Evolutionary conservation across 78 protist species (phyloP), one percentile per base, ranked within the genome.

Genomic region (Abeoforma whisleri): DNA sequence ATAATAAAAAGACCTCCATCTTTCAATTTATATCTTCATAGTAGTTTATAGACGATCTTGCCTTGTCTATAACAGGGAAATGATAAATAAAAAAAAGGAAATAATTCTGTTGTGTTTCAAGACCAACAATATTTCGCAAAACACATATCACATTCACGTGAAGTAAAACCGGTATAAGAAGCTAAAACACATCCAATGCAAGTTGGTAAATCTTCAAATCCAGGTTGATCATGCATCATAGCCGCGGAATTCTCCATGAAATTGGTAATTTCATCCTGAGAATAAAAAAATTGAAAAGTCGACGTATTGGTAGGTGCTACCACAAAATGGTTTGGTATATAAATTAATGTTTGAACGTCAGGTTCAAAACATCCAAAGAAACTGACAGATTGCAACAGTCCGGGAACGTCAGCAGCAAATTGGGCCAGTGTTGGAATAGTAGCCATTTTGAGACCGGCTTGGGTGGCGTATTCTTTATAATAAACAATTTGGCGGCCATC

Each of bases 171-270:
- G 25, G 68, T 57, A 31, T 34, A 31, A 40, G 68, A 19, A 33
- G 83, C 57, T 57, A 79, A 5, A 16, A 79, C 23, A 33, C 83
- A 79, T 32, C 68, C 83, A 16, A 79, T 22, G n/a, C 83, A 79
- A 31, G 62, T 38, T 19, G 83, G 83, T 12, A 79, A 57, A 33
- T 79, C 83, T 38, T 79, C 83, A 79, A 31, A 31, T 8, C 83
- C 83, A 35, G 37, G 71, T 5, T 79, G n/a, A 33, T 16, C 68
- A 40, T 30, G 16, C 37, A 79, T 79, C 22, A 79, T 38, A 35
- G 83, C 62, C 34, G 34, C 76, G 28, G n/a, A 22, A 0, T 79
- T 33, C 28, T 40, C 83, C 5, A 31, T 8, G 16, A 38, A 33
- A 38, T 33, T 33, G 68, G 5, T 33, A n/a, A 79, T n/a, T 38